Conservation (phyloP, 129 eudicot genomes). For the Sambucus nigra region DNA sequence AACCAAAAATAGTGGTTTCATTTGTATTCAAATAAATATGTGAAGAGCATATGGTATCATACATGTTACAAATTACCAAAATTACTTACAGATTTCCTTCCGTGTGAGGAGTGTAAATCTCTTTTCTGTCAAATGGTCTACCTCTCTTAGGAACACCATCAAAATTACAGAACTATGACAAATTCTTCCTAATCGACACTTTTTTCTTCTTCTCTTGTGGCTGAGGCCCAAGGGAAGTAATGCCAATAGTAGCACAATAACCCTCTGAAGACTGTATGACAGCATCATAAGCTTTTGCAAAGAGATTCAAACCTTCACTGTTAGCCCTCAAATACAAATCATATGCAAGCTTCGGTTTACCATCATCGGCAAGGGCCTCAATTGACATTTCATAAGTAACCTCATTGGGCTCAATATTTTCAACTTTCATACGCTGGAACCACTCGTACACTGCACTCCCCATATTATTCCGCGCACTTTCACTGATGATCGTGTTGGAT, state of each 20-base stretch:
- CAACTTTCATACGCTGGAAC: constrained; percentile 64
- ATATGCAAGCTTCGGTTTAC: constrained; percentile 76
- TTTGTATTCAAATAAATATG: too few relatives aligned
- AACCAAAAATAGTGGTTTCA: too few relatives aligned
- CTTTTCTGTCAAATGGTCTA: too few relatives aligned
- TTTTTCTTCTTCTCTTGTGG: constrained; percentile 53
- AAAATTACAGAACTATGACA: constrained; percentile 25
- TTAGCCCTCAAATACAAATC: constrained; percentile 64
- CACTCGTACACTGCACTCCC: constrained; percentile 70
- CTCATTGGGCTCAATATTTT: constrained; percentile 53
- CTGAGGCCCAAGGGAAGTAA: constrained; percentile 41
- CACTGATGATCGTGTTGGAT: constrained; percentile 79
- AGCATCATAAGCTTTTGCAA: too few relatives aligned
- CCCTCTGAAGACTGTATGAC: too few relatives aligned
- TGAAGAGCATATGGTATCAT: too few relatives aligned
- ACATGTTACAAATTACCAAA: too few relatives aligned
- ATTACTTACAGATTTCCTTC: too few relatives aligned
- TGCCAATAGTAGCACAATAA: constrained; percentile 43
- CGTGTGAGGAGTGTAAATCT: too few relatives aligned
- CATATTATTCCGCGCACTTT: constrained; percentile 39
- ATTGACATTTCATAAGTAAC: constrained; percentile 73
- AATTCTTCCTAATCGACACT: too few relatives aligned
- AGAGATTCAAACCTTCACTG: too few relatives aligned
- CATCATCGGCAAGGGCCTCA: constrained; percentile 67
- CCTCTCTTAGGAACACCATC: too few relatives aligned